phyloP scores from a whole-genome alignment of 768 basidiomycete species.

The Mycena rosella region DNA sequence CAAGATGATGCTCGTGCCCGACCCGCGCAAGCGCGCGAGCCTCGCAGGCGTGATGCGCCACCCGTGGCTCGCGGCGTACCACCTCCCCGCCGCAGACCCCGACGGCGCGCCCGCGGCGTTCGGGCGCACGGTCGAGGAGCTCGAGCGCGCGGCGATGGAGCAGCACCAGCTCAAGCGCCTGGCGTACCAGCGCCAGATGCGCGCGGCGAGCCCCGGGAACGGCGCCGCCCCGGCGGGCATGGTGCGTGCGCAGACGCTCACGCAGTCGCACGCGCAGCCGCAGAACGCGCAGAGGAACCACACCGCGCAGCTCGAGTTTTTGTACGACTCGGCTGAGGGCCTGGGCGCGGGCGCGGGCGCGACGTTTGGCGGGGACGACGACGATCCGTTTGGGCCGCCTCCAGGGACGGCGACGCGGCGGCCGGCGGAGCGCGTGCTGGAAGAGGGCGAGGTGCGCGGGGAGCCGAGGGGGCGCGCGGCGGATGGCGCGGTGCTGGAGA shows the following conservation, averaged over 20 bases:
- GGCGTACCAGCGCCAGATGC: constrained; percentile 87
- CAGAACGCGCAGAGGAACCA: constrained; percentile 60
- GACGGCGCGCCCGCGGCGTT: constrained; percentile 63
- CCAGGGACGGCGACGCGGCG: constrained; percentile 43
- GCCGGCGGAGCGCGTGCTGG: constrained; percentile 21
- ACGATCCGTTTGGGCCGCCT: constrained; percentile 81
- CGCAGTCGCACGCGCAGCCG: constrained; percentile 46
- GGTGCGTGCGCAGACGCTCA: constrained; percentile 67
- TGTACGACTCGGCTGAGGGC: constrained; percentile 75
- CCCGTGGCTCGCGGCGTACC: constrained; percentile 79
- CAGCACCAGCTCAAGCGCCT: constrained; percentile 87
- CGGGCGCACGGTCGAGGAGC: constrained; percentile 77
- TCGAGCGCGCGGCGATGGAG: constrained; percentile 85
- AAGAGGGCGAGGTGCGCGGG: constrained; percentile 26
- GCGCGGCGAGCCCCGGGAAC: constrained; percentile 50
- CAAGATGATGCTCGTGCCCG: constrained; percentile 93
- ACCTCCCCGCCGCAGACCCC: constrained; percentile 54
- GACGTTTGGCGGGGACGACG: constrained; percentile 60
- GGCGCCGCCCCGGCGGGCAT: constrained; percentile 63
- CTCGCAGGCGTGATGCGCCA: constrained; percentile 88
- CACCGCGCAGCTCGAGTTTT: constrained; percentile 76
- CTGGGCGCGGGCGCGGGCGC: constrained; percentile 51
- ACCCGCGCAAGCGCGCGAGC: constrained; percentile 84
- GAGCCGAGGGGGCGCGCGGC: constrained; percentile 22
- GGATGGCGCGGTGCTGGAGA: constrained; percentile 22